Conservation (phyloP, 805 yeast genomes). For the Yamadazyma sp. region DNA sequence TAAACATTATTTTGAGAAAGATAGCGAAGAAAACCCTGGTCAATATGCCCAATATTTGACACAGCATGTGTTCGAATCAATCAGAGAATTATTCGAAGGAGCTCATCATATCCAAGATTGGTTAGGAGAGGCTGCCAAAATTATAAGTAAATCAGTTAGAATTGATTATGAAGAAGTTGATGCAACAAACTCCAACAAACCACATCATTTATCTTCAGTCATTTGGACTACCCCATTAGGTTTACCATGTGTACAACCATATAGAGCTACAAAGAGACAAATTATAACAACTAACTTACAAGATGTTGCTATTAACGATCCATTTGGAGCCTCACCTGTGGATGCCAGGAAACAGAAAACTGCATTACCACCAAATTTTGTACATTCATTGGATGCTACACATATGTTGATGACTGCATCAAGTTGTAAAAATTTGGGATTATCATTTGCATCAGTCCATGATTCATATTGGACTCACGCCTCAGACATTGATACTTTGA, state of each 20-base stretch:
- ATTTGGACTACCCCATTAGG: conserved; percentile 98
- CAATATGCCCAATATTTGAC: conserved; percentile 63
- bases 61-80: conserved; percentile 72
- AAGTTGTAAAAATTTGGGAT: conserved; percentile 60
- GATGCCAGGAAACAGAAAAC: conserved; percentile 86
- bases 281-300: conserved; percentile 82
- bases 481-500: conserved; percentile 71
- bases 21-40: conserved; percentile 23
- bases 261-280: conserved; percentile 63
- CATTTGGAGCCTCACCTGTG: conserved; percentile 78
- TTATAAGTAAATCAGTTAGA: conserved; percentile 67
- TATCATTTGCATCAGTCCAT: conserved; percentile 91
- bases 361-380: conserved; percentile 94
- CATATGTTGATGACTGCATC: conserved; percentile 92
- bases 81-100: conserved; percentile 81
- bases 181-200: conserved; percentile 39
- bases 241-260: conserved; percentile 95
- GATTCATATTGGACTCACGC: conserved; percentile 98
- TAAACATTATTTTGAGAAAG: conserved; percentile 52
- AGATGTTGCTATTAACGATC: conserved; percentile 82
- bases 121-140: conserved; percentile 82
- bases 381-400: conserved; percentile 94
- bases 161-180: conserved; percentile 53
- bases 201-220: conserved; percentile 77
- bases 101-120: conserved; percentile 97